These are phyloP conservation scores for Psidium guajava DNA, from an alignment of 345 rosid genomes.

Conservation along the genomic window DNA sequence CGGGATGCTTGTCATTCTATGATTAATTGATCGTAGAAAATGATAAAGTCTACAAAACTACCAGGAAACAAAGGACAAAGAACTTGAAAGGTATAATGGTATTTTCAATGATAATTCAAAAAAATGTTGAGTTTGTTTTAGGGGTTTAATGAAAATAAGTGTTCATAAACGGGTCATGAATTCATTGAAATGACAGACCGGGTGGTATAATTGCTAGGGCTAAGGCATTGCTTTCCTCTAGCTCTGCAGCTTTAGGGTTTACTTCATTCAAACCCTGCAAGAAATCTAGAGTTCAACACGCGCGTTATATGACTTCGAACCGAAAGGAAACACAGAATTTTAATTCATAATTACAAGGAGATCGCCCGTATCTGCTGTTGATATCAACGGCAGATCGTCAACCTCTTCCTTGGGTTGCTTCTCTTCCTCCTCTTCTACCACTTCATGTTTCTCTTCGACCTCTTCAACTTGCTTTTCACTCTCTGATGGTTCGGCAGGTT, in stretches of 20 bases:
- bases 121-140: not conserved
- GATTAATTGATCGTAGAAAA: not conserved
- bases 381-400: slow-evolving; percentile 44
- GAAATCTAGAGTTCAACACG: not conserved
- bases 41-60: not conserved
- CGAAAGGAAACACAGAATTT: not conserved
- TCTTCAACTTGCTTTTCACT: slow-evolving; percentile 26
- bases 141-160: not conserved
- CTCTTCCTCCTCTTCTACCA: slow-evolving; percentile 31
- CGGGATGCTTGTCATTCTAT: not conserved
- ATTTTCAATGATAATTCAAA: not conserved
- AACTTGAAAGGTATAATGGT: not conserved
- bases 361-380: slow-evolving; percentile 42
- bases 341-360: slow-evolving; percentile 26
- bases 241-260: slow-evolving; percentile 59
- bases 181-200: slow-evolving; percentile 23
- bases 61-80: not conserved
- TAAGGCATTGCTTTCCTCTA: slow-evolving; percentile 75
- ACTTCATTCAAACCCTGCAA: slow-evolving; percentile 66
- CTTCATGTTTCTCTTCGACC: slow-evolving; percentile 19
- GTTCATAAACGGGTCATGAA: not conserved
- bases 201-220: slow-evolving; percentile 84
- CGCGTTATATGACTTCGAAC: not conserved
- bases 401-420: slow-evolving; percentile 25
- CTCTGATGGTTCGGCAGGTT: slow-evolving; percentile 20